Base-by-base conservation (phyloP, 2,329 filamentous ascomycete genomes). In the Alternaria angustiovoidea region DNA sequence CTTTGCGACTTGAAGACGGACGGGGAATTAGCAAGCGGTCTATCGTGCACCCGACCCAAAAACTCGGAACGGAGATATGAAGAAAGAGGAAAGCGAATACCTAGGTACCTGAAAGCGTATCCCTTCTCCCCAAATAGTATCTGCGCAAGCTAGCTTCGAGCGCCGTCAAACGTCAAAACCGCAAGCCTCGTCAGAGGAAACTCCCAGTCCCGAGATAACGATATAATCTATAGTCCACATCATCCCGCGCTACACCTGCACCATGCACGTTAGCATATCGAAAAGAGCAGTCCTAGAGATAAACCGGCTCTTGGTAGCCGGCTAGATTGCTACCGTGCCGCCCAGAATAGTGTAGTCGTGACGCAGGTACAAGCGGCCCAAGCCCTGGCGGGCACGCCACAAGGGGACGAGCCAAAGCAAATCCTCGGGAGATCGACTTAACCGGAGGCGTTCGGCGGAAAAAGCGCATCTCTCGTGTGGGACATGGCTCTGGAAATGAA, bases 231-330 rank as follows among this genome's bases (percentile, higher is more conserved):
- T 22, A 22, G 6, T 22, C 46, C 30, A 48, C 46, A 36, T 11
- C 32, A 20, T 20, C 34, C 34, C 52, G 14, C 46, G 52, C 52
- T 55, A 55, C 53, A 48, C 36, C 42, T 41, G 43, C 53, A 55
- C 53, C 53, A 49, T 48, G 24, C 20, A 22, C 18, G n/a, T 55
- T 49, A 47, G 53, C 34, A 47, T 55, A 55, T 55, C 43, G 53
- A 55, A 55, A 55, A 55, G 26, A 42, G 20, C 39, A 24, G 39
- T 24, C 39, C 39, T 42, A 24, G 39, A 8, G 30, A 44, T 26
- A 46, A 46, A 36, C 32, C 22, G 32, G 28, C 24, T 51, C 49
- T 51, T 51, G 49, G 49, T 26, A 51, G 34, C 34, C 34, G 49
- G 49, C 46, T 49, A 38, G 30, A 49, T 49, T 51, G 14, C 22